Base-by-base conservation (phyloP, 2,329 filamentous ascomycete genomes). In the Neoscytalidium dimidiatum region DNA sequence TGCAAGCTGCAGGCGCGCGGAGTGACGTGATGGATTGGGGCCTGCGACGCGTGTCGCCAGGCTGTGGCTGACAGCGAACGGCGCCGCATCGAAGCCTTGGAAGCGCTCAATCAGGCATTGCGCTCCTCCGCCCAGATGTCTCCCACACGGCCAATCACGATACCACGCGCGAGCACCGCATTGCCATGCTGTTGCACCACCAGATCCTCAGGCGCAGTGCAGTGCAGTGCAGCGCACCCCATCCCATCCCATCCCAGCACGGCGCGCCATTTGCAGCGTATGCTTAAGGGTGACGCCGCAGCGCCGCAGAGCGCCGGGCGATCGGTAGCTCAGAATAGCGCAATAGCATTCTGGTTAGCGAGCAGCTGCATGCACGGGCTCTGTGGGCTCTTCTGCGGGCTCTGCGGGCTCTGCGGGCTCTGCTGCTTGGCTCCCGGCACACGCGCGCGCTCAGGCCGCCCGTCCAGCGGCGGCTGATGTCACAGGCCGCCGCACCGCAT, bases 11-110 rank as follows among this genome's bases (percentile, higher is more conserved):
- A 46, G 21, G 41, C 56, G 56, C 56, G 56, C 35, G 9, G 14
- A 60, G 56, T 60, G 56, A 60, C 56, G 56, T 60, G 56, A 60
- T 60, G 56, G 56, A 60, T 46, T 60, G 56, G 41, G 38, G 28
- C n/a, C 28, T 60, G 41, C 38, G 56, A 60, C 56, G 56, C 56
- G 56, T 60, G 56, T 60, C 56, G 35, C 17, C 28, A 23, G 41
- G 9, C 38, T 60, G 56, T 60, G 56, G 56, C 56, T 60, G 56
- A 60, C 56, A 60, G 56, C 56, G 43, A 41, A 33, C 38, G 56
- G n/a, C 56, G n/a, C 23, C 56, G 21, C 26, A 60, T 23, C 11
- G 44, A 11, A 48, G 23, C 44, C 44, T 48, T 48, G 44, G 23
- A 23, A n/a, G n/a, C n/a, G n/a, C n/a, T 23, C n/a, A 28, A 52